Evolutionary conservation across 2,329 filamentous ascomycete species (phyloP).

Genomic region (Coccinonectria pachysandricola): DNA sequence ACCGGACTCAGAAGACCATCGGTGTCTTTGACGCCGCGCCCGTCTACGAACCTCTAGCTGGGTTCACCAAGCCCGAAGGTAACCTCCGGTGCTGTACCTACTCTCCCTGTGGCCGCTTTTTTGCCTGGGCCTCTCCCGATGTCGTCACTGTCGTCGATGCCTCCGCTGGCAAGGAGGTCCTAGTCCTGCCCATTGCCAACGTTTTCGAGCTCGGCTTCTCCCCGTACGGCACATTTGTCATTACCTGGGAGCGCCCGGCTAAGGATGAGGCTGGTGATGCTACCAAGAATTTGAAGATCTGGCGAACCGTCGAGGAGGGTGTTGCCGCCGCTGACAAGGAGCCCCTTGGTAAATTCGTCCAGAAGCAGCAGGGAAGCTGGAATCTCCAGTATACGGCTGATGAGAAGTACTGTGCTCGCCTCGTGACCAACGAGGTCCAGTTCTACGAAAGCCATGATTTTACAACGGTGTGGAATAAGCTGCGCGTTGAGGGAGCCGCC

Average conservation of each 20-base stretch:
- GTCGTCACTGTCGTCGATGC: constrained; percentile 79
- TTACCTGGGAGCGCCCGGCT: constrained; percentile 87
- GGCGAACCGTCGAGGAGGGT: constrained; percentile 68
- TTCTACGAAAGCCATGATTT: constrained; percentile 89
- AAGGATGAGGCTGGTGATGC: constrained; percentile 94
- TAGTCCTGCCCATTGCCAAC: constrained; percentile 66
- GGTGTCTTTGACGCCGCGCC: constrained; percentile 87
- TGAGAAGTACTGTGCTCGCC: constrained; percentile 84
- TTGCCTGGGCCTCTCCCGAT: constrained; percentile 86
- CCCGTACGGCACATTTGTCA: constrained; percentile 80
- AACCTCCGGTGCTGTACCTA: constrained; percentile 92
- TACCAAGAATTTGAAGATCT: constrained; percentile 93
- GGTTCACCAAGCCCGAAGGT: constrained; percentile 80
- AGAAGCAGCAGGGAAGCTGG: constrained; percentile 93
- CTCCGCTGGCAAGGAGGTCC: constrained; percentile 61
- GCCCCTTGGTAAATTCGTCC: constrained; percentile 81
- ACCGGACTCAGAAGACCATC: constrained; percentile 93
- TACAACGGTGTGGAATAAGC: constrained; percentile 84
- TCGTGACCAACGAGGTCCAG: constrained; percentile 94
- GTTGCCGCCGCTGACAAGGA: constrained; percentile 54
- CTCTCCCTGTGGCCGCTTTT: constrained; percentile 91
- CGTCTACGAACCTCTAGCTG: constrained; percentile 73
- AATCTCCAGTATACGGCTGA: constrained; percentile 94
- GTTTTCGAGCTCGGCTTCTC: constrained; percentile 95
- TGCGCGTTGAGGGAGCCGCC: constrained; percentile 79